Percentiles rank a stretch among this genome's conserved stretches.
These are phyloP conservation scores for Trifolium subterraneum DNA, from an alignment of 306 rosid species.

Conservation along the genomic window DNA sequence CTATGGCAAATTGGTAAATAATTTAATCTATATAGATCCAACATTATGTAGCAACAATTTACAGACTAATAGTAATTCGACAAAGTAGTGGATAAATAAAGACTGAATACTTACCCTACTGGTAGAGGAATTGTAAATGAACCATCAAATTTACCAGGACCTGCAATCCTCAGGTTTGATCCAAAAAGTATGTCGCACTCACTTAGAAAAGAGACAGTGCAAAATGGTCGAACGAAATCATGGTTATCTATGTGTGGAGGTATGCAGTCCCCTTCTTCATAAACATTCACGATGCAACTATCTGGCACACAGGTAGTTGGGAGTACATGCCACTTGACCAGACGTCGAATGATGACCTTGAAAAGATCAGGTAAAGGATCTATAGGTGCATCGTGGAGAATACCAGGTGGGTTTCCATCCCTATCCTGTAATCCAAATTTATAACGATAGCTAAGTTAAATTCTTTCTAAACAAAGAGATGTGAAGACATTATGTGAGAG, in stretches of 20 bases:
- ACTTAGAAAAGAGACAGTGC: constrained; percentile 94
- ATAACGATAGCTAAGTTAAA: not conserved
- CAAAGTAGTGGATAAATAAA: constrained; percentile 26
- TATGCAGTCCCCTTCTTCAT: constrained; percentile 94
- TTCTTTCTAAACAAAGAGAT: constrained; percentile 26
- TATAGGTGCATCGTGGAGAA: constrained; percentile 60
- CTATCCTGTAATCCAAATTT: constrained; percentile 63
- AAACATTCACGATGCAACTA: constrained; percentile 94
- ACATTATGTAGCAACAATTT: constrained; percentile 17
- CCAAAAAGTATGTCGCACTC: constrained; percentile 89
- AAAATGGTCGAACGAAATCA: constrained; percentile 94
- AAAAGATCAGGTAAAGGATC: constrained; percentile 88
- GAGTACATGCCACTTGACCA: constrained; percentile 89
- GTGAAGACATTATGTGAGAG: constrained; percentile 28
- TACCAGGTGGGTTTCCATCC: constrained; percentile 92
- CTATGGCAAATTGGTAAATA: constrained; percentile 13
- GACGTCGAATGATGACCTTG: constrained; percentile 90
- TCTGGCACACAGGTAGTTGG: constrained; percentile 92
- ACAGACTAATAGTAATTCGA: constrained; percentile 12
- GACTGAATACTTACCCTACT: constrained; percentile 66
- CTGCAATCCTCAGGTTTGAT: constrained; percentile 60
- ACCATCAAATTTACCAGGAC: constrained; percentile 85
- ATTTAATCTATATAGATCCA: constrained; percentile 14
- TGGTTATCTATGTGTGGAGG: constrained; percentile 98
- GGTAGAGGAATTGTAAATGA: constrained; percentile 68